Evolutionary conservation across 2,329 filamentous ascomycete genomes (phyloP).

Genomic region (Periglandula ipomoeae): DNA sequence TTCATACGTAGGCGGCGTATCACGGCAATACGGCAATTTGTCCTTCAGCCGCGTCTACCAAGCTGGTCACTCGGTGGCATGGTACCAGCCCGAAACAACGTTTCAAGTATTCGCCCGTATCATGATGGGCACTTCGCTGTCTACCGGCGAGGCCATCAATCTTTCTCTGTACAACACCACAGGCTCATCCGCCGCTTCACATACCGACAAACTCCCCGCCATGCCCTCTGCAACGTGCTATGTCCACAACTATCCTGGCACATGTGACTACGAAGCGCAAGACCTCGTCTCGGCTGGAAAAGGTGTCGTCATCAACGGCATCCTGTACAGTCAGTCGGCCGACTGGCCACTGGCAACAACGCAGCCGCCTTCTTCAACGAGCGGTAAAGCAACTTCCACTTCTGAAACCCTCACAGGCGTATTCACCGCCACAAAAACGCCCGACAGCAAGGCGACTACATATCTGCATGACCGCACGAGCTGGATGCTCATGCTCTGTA

Average conservation of each 20-base stretch:
- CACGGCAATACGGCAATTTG: conserved; percentile 68
- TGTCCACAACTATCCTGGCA: conserved; percentile 39
- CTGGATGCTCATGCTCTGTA: background rate
- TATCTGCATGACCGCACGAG: background rate
- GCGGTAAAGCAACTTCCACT: conserved; percentile 10
- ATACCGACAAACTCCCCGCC: conserved; percentile 41
- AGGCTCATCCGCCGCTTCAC: conserved; percentile 42
- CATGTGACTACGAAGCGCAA: conserved; percentile 43
- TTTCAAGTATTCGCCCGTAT: conserved; percentile 53
- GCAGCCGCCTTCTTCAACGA: conserved; percentile 13
- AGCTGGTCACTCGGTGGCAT: conserved; percentile 53
- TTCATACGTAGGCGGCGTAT: conserved; percentile 60
- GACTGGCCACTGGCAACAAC: conserved; percentile 32
- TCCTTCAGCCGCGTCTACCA: conserved; percentile 60
- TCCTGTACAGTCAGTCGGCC: conserved; percentile 36
- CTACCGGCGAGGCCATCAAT: conserved; percentile 44
- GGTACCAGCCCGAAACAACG: conserved; percentile 51
- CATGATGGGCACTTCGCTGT: conserved; percentile 44
- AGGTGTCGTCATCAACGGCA: conserved; percentile 51
- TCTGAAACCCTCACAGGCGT: conserved; percentile 22
- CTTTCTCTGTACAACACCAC: conserved; percentile 44
- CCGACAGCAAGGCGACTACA: conserved; percentile 7
- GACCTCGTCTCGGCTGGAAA: conserved; percentile 36
- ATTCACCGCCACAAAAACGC: conserved; percentile 26
- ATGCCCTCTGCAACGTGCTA: conserved; percentile 49